phyloP scores from a whole-genome alignment of 495 filamentous ascomycete genomes.

The Neurospora sublineolata region DNA sequence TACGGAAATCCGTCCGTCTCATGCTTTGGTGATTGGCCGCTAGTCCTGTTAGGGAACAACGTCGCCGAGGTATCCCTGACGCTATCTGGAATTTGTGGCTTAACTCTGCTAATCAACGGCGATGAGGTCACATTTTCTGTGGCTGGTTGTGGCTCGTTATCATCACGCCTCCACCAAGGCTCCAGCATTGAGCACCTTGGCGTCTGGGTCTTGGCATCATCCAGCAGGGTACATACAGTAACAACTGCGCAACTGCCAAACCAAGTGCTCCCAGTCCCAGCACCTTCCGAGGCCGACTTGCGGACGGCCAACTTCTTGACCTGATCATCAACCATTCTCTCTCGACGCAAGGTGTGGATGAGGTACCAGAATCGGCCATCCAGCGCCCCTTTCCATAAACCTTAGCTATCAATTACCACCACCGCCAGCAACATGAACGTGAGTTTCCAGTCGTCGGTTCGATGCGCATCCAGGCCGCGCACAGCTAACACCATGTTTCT shows the following conservation, averaged over 20 bases:
- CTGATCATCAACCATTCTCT: background rate
- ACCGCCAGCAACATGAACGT: slow-evolving; percentile 23
- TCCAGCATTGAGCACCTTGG: background rate
- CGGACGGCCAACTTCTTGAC: background rate
- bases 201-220: background rate
- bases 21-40: background rate
- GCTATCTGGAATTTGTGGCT: background rate
- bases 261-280: background rate
- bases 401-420: background rate
- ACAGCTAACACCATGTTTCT: background rate
- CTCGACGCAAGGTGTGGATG: background rate
- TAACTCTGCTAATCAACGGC: background rate
- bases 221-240: background rate
- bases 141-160: background rate
- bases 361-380: background rate
- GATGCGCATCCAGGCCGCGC: background rate
- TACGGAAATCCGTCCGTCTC: background rate
- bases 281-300: background rate
- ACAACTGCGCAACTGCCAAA: background rate
- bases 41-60: background rate
- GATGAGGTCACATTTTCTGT: background rate
- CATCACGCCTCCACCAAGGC: background rate
- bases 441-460: slow-evolving; percentile 1
- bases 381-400: background rate
- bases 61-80: background rate